Evolutionary conservation across 805 yeast species (phyloP).

Genomic region (Isabelozyma pseudorhagii): DNA sequence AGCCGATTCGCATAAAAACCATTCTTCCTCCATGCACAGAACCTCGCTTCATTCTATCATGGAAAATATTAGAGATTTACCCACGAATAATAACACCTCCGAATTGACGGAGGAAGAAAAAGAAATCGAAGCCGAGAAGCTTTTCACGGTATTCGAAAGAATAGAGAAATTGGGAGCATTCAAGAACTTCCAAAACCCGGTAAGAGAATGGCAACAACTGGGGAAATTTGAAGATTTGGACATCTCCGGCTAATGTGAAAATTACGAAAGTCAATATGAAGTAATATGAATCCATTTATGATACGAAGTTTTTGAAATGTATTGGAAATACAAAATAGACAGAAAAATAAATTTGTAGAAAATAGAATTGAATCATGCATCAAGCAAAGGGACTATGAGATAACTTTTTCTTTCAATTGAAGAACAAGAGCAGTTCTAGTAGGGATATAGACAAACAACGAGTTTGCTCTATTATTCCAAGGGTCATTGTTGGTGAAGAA

Average conservation of each 20-base stretch:
- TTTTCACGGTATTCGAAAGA: constrained; percentile 39
- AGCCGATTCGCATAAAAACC: not conserved
- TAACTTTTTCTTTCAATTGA: constrained; percentile 27
- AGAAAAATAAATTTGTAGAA: not conserved
- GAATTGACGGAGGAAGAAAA: constrained; percentile 41
- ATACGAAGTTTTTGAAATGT: not conserved
- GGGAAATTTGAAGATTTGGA: constrained; percentile 23
- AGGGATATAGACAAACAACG: constrained; percentile 79
- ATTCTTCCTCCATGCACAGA: not conserved
- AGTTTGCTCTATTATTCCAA: constrained; percentile 82
- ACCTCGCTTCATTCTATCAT: not conserved
- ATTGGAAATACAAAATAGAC: not conserved
- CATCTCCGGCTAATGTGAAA: not conserved
- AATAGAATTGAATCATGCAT: constrained; percentile 2
- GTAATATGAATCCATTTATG: not conserved
- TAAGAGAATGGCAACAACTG: constrained; percentile 32
- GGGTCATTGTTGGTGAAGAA: constrained; percentile 68
- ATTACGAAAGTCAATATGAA: not conserved
- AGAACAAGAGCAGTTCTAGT: constrained; percentile 52
- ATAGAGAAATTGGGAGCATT: constrained; percentile 35
- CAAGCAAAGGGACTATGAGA: not conserved
- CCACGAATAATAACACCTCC: not conserved
- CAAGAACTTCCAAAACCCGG: constrained; percentile 36
- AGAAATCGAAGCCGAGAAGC: constrained; percentile 41
- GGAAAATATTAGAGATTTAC: not conserved